Evolutionary conservation across 2,329 filamentous ascomycete species (phyloP), one percentile per base, ranked within the genome.

Genomic region (Trichoderma arundinaceum): DNA sequence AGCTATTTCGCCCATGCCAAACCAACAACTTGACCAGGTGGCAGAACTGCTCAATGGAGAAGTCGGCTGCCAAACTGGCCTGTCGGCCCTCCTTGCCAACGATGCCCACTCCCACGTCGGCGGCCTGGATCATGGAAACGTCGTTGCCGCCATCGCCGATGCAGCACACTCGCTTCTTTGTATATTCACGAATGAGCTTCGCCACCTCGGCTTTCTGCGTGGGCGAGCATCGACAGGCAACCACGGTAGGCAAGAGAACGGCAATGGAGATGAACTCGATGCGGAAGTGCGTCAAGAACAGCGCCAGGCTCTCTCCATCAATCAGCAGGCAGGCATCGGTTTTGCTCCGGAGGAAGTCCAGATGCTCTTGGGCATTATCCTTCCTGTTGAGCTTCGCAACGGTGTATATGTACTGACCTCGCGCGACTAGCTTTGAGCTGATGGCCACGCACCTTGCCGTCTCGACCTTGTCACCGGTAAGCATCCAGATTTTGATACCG

Each of bases 401-500:
- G 0, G 94, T 97, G 78, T 98, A 93, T 68, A 99, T 97, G 76
- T 94, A 95, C 78, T 99, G 96, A 1, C 94, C 94, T 68, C 95
- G 85, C 4, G 93, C 90, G 13, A 99, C 95, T 7, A 99, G 85
- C 77, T 97, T 97, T 35, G 94, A 94, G 74, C 91, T 96, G 49
- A 99, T 91, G 1, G 95, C 96, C 12, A 99, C 94, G 77, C 95
- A 99, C 41, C 95, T 89, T 15, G 95, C 95, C 13, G 95, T 99
- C 79, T 99, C 95, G 2, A 99, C 92, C 79, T 99, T 99, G 83
- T 99, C 95, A 53, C 95, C 95, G 0, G 95, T 99, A 75, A 99
- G 83, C 95, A 99, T 99, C 95, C 95, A 99, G 58, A 99, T 98
- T 78, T 98, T 98, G 79, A 99, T 95, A 32, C 95, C 95, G 0